Evolutionary conservation across 306 rosid species (phyloP).

Genomic region (Spatholobus suberectus): DNA sequence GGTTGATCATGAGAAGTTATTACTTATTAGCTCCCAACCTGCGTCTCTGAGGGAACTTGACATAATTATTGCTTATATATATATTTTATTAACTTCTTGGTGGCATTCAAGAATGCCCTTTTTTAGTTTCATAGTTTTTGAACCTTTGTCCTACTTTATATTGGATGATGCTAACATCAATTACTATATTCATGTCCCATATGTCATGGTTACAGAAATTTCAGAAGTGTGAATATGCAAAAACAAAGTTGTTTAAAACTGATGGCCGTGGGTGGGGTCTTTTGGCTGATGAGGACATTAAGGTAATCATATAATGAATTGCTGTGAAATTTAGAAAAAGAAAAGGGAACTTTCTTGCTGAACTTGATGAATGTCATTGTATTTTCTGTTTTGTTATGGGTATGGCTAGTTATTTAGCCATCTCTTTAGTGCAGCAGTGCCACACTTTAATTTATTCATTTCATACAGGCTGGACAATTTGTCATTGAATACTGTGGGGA

Average conservation of each 20-base stretch:
- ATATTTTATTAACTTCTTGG: neutral
- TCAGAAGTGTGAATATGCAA: conserved; percentile 88
- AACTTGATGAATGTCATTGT: conserved; percentile 12
- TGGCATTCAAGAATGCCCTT: neutral
- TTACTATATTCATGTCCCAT: conserved; percentile 36
- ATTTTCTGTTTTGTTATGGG: conserved; percentile 26
- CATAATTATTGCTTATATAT: conserved; percentile 8
- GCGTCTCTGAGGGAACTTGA: neutral
- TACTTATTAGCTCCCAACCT: neutral
- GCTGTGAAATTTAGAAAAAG: conserved; percentile 21
- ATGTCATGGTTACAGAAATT: conserved; percentile 68
- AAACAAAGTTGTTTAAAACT: conserved; percentile 85
- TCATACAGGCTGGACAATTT: conserved; percentile 75
- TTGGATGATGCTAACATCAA: conserved; percentile 29
- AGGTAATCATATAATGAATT: conserved; percentile 57
- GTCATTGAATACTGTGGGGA: conserved; percentile 96
- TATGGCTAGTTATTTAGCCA: neutral
- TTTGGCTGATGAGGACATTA: conserved; percentile 80
- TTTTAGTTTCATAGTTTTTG: neutral
- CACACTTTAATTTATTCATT: conserved; percentile 31
- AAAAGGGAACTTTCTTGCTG: conserved; percentile 18
- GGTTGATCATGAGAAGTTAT: conserved; percentile 24
- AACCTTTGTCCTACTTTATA: conserved; percentile 31
- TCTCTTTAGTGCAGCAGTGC: conserved; percentile 20
- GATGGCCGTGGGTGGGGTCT: conserved; percentile 98